These are phyloP conservation scores for Poterioochromonas sp. DNA, from an alignment of 352 stramenopile genomes.

Conservation along the genomic window DNA sequence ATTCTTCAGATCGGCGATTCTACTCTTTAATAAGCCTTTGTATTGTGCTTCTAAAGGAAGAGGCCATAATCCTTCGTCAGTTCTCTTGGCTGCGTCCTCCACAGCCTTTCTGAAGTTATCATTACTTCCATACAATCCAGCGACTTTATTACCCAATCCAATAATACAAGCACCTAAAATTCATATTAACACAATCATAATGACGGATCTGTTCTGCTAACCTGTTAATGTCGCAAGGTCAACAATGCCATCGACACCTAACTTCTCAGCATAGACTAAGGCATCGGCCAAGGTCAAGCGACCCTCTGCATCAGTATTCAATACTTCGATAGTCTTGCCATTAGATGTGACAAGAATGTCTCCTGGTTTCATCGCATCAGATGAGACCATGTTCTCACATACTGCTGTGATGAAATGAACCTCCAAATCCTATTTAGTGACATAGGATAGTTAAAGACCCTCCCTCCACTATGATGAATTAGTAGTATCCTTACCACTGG, in stretches of 20 bases:
- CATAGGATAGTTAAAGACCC: background rate
- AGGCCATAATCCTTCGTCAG: constrained; percentile 67
- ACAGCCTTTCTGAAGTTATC: constrained; percentile 48
- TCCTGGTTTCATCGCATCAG: constrained; percentile 55
- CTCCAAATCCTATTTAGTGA: constrained; percentile 45
- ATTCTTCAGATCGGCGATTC: constrained; percentile 71
- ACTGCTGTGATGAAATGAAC: constrained; percentile 69
- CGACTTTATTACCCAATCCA: constrained; percentile 49
- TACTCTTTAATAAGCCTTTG: constrained; percentile 63
- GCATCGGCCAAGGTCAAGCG: constrained; percentile 70
- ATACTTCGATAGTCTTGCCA: constrained; percentile 70
- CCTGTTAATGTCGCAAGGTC: constrained; percentile 46
- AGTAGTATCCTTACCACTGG: constrained; percentile 43
- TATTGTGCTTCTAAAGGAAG: constrained; percentile 68
- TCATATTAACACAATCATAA: constrained; percentile 43
- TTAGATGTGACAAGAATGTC: constrained; percentile 71
- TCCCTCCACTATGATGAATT: background rate
- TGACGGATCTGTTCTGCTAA: background rate
- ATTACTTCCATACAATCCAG: constrained; percentile 2
- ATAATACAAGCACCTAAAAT: constrained; percentile 59
- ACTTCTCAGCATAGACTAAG: constrained; percentile 67
- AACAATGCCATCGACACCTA: constrained; percentile 45
- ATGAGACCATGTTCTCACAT: constrained; percentile 58
- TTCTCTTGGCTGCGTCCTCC: constrained; percentile 50
- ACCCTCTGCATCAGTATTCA: constrained; percentile 74